phyloP scores from a whole-genome alignment of 2,329 filamentous ascomycete species.

The Sphaerulina musiva region DNA sequence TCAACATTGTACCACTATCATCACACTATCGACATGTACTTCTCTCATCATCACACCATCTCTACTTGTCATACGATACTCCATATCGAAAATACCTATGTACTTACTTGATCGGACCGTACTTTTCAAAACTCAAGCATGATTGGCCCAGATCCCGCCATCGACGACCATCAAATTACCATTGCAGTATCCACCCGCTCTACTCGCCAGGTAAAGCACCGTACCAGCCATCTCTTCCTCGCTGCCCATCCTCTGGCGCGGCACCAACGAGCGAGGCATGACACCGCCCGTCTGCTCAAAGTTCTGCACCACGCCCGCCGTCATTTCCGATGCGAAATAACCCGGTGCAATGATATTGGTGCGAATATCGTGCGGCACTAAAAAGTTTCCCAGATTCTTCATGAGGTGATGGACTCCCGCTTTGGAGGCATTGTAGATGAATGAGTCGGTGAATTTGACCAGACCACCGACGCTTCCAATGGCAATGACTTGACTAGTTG shows the following conservation, averaged over 20 bases:
- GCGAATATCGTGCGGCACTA: constrained; percentile 42
- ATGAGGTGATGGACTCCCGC: constrained; percentile 41
- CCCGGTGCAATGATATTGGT: constrained; percentile 45
- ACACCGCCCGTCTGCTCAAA: constrained; percentile 34
- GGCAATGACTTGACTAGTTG: constrained; percentile 44
- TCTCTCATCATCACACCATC: no score
- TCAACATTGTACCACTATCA: no score
- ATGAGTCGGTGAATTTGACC: constrained; percentile 30
- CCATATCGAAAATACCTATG: no score
- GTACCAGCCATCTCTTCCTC: constrained; percentile 46
- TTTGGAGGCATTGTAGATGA: constrained; percentile 41
- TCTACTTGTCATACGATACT: no score
- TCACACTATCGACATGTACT: no score
- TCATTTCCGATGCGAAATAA: constrained; percentile 43
- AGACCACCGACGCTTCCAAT: constrained; percentile 37
- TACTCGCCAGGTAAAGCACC: constrained; percentile 47
- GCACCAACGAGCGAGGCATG: constrained; percentile 29
- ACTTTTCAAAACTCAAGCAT: constrained; percentile 10
- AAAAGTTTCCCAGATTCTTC: constrained; percentile 39
- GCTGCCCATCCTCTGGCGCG: constrained; percentile 28
- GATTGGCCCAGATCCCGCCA: constrained; percentile 37
- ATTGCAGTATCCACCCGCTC: constrained; percentile 49
- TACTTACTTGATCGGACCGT: no score
- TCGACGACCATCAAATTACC: constrained; percentile 47
- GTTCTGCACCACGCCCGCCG: constrained; percentile 27